Percentiles rank a stretch among this genome's conserved stretches.
These are phyloP conservation scores for Penicillium angulare DNA, from an alignment of 495 filamentous ascomycete species.

Conservation along the genomic window DNA sequence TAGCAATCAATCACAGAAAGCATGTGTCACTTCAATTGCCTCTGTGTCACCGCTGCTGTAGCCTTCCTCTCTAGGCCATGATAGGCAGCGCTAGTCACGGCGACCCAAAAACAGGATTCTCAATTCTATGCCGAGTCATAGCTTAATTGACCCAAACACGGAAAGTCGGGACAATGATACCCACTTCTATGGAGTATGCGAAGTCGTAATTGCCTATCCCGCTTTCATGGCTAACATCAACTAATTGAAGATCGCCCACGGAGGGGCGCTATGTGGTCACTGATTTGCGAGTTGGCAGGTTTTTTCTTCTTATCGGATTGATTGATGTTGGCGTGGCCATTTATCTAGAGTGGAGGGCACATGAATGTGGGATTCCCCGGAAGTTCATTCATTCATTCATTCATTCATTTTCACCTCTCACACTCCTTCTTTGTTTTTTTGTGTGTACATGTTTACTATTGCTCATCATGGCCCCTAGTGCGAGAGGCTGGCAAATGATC, in stretches of 20 bases:
- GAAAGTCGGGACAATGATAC: conserved; percentile 3
- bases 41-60: not conserved
- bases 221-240: not conserved
- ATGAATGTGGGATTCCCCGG: conserved; percentile 3
- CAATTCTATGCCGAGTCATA: not conserved
- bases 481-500: conserved; percentile 35
- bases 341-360: conserved; percentile 8
- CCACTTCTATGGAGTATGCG: conserved; percentile 9
- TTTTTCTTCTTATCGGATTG: not conserved
- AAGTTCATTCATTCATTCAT: conserved; percentile 11
- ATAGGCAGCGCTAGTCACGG: conserved; percentile 11
- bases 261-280: not conserved
- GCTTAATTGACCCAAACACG: conserved; percentile 2
- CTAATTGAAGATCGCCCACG: not conserved
- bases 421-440: conserved; percentile 3
- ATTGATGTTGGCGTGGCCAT: conserved; percentile 5
- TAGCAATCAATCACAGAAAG: not conserved
- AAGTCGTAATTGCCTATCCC: not conserved
- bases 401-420: conserved; percentile 9
- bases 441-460: not conserved
- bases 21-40: conserved; percentile 9
- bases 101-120: conserved; percentile 6
- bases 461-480: conserved; percentile 26
- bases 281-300: not conserved
- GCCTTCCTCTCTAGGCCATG: conserved; percentile 13